These are phyloP conservation scores for Hanseniaspora clermontiae DNA, from an alignment of 805 yeast species.

Conservation along the genomic window DNA sequence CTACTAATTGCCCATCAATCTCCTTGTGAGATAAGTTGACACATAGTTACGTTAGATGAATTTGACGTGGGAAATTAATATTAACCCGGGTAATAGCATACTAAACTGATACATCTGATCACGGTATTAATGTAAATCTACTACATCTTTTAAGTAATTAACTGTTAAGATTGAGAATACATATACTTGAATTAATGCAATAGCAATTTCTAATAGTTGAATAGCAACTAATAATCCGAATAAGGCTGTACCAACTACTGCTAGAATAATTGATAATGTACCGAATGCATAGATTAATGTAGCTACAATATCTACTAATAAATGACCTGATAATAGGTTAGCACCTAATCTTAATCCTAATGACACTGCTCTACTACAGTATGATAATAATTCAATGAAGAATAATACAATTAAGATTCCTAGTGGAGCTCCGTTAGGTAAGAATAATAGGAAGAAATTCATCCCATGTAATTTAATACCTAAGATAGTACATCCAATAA, in stretches of 20 bases:
- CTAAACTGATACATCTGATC: neutral
- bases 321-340: constrained; percentile 22
- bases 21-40: constrained; percentile 8
- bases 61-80: constrained; percentile 6
- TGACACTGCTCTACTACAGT: constrained; percentile 20
- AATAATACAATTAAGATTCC: constrained; percentile 21
- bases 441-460: constrained; percentile 22
- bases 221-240: constrained; percentile 20
- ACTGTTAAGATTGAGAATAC: constrained; percentile 22
- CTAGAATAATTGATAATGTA: constrained; percentile 18
- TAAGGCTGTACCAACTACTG: constrained; percentile 20
- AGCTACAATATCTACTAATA: constrained; percentile 22
- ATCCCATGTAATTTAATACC: constrained; percentile 18
- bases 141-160: constrained; percentile 22
- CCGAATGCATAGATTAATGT: constrained; percentile 22
- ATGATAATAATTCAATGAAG: constrained; percentile 21
- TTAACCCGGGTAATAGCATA: neutral
- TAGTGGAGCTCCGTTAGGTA: constrained; percentile 21
- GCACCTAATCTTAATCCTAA: constrained; percentile 23
- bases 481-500: constrained; percentile 19
- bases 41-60: constrained; percentile 10
- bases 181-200: constrained; percentile 22
- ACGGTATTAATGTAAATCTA: constrained; percentile 20
- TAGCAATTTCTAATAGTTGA: constrained; percentile 22
- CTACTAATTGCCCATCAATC: constrained; percentile 11